Evolutionary conservation across 1,284 basidiomycete species (phyloP).

Genomic region (Trichosporon sp.): DNA sequence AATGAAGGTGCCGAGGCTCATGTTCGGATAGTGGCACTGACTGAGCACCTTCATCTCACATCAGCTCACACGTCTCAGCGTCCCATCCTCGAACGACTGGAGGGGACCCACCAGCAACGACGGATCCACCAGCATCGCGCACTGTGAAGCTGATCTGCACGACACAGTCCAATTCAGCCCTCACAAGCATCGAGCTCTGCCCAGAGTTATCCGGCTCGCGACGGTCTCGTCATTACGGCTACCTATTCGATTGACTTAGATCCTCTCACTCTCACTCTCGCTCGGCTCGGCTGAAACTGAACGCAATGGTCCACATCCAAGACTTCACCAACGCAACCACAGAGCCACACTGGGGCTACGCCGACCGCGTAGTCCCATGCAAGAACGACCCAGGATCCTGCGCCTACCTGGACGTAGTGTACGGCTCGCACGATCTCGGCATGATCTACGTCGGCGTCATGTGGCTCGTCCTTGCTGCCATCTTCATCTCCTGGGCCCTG

Average conservation of each 20-base stretch:
- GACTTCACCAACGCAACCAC: constrained; percentile 20
- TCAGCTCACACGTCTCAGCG: no score
- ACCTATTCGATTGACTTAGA: no score
- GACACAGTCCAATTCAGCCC: no score
- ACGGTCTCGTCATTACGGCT: no score
- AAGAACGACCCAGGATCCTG: constrained; percentile 33
- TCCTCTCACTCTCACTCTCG: neutral
- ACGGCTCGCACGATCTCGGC: constrained; percentile 28
- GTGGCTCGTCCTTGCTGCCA: constrained; percentile 23
- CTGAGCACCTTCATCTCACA: no score
- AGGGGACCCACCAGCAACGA: no score
- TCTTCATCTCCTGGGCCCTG: constrained; percentile 22
- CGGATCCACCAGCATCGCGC: no score
- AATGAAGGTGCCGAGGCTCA: no score
- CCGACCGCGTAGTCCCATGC: constrained; percentile 29
- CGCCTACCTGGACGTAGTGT: constrained; percentile 35
- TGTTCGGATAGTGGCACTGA: no score
- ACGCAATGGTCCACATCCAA: constrained; percentile 25
- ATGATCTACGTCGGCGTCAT: constrained; percentile 32
- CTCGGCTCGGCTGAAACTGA: neutral
- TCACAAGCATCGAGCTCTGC: neutral
- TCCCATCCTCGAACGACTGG: no score
- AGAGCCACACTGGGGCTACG: constrained; percentile 36
- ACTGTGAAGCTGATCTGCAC: no score
- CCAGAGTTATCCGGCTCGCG: no score